Evolutionary conservation across 176 grass and related monocot genomes (phyloP).

Genomic region (Alopecurus myosuroides): DNA sequence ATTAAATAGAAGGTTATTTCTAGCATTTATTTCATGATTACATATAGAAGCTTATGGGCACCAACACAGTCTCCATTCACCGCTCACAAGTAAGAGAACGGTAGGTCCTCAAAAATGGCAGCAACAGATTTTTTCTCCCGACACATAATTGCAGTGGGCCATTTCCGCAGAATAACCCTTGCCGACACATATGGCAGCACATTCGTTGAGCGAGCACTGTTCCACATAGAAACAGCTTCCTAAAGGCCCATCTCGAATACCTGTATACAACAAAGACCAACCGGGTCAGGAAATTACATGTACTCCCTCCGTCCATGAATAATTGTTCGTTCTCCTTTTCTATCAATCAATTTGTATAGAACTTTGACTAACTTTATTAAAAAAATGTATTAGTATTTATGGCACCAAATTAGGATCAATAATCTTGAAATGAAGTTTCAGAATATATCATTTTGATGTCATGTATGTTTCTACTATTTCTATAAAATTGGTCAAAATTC

Average conservation of each 20-base stretch:
- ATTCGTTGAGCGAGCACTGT: neutral
- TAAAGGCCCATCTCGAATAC: neutral
- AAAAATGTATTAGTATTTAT: too few relatives aligned
- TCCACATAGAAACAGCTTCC: neutral
- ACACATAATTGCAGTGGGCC: neutral
- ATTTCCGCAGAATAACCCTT: neutral
- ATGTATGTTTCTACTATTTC: too few relatives aligned
- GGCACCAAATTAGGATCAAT: too few relatives aligned
- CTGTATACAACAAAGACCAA: neutral
- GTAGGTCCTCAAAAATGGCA: neutral
- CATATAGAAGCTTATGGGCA: neutral
- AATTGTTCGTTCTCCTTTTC: too few relatives aligned
- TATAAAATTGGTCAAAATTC: too few relatives aligned
- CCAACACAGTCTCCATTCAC: neutral
- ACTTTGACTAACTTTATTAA: too few relatives aligned
- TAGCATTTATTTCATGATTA: neutral
- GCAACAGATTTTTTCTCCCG: neutral
- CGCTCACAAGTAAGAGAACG: neutral
- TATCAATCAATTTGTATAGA: too few relatives aligned
- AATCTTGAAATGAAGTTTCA: too few relatives aligned
- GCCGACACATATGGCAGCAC: neutral
- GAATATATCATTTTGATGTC: too few relatives aligned
- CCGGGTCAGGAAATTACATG: neutral
- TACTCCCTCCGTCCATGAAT: too few relatives aligned
- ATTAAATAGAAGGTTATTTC: too few relatives aligned